A percentile compares a stretch with the other conserved stretches of the same genome.
Evolutionary conservation across 352 stramenopile genomes (phyloP).

Genomic region (Phytophthora sp.): DNA sequence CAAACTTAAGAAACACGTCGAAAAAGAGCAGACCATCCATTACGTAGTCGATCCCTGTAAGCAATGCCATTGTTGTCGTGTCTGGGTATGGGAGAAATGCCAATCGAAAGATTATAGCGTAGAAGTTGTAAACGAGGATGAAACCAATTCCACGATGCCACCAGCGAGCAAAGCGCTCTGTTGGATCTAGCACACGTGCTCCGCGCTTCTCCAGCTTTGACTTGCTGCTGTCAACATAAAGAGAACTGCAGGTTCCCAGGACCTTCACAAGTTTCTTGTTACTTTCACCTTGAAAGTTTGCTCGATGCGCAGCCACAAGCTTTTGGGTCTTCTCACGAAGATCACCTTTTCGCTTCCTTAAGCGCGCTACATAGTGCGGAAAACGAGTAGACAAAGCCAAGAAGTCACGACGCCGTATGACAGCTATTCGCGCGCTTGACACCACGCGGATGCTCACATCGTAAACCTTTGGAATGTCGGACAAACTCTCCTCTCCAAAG

Average conservation of each 20-base stretch:
- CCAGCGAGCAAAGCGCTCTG: constrained; percentile 48
- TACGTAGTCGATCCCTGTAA: constrained; percentile 49
- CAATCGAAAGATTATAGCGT: constrained; percentile 53
- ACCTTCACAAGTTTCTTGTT: constrained; percentile 53
- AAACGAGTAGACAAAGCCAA: constrained; percentile 45
- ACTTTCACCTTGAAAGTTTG: constrained; percentile 50
- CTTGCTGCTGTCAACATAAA: constrained; percentile 51
- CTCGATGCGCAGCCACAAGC: constrained; percentile 31
- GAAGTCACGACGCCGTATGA: constrained; percentile 49
- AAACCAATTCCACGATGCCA: constrained; percentile 60
- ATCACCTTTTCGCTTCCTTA: constrained; percentile 25
- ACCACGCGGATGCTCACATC: constrained; percentile 63
- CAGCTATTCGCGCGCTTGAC: constrained; percentile 52
- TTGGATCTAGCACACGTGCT: constrained; percentile 47
- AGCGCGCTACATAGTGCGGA: constrained; percentile 33
- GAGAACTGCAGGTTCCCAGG: constrained; percentile 47
- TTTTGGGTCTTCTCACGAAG: constrained; percentile 18
- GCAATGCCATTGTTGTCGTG: constrained; percentile 23
- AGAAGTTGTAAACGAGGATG: constrained; percentile 66
- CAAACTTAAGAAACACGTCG: constrained; percentile 52
- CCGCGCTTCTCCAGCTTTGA: constrained; percentile 33
- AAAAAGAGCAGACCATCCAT: constrained; percentile 40
- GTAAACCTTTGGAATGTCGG: constrained; percentile 34
- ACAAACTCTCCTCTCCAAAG: constrained; percentile 69
- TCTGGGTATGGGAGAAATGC: constrained; percentile 46